Evolutionary conservation across 2,329 filamentous ascomycete genomes (phyloP), one percentile per base, ranked within the genome.

Genomic region (Colletotrichum sp.): DNA sequence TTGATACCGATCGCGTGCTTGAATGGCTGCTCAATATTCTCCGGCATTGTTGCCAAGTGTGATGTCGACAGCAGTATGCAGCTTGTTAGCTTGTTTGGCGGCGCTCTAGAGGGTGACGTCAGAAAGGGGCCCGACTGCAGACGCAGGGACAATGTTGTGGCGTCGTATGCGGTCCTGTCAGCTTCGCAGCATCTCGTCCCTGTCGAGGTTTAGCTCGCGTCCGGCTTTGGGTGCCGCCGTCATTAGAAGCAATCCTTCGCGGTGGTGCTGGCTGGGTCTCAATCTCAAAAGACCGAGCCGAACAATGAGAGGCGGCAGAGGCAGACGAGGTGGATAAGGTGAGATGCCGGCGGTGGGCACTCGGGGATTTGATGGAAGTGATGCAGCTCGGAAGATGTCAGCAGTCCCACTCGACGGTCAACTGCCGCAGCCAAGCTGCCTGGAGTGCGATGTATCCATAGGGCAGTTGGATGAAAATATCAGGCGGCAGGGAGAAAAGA

Each of bases 41-140:
- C 43, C 43, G n/a, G 12, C n/a, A 22, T 52, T 22, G n/a, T 52
- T 22, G 43, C 43, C 43, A 52, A 52, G n/a, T 8, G 43, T 6
- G 43, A 22, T 22, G 43, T 22, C 43, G 43, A 52, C 43, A 22
- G n/a, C n/a, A 8, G 12, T 22, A 52, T 52, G 43, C 43, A 52
- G 43, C 43, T 8, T 52, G n/a, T 13, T 52, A 12, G 28, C 34
- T 27, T 58, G 43, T 28, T 25, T n/a, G 22, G n/a, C n/a, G 36
- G 15, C 30, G 30, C 16, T n/a, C 28, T 34, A 61, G 68, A 71
- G 22, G 16, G 22, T 75, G 72, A 72, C 72, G 72, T 75, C 72
- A 72, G 61, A 22, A 52, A 13, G 43, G 43, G 43, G 43, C 43
- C 43, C 22, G 58, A 36, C 39, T 16, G 43, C 32, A 25, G 13